phyloP scores from a whole-genome alignment of 2,329 filamentous ascomycete genomes.

The Amylocarpus encephaloides region DNA sequence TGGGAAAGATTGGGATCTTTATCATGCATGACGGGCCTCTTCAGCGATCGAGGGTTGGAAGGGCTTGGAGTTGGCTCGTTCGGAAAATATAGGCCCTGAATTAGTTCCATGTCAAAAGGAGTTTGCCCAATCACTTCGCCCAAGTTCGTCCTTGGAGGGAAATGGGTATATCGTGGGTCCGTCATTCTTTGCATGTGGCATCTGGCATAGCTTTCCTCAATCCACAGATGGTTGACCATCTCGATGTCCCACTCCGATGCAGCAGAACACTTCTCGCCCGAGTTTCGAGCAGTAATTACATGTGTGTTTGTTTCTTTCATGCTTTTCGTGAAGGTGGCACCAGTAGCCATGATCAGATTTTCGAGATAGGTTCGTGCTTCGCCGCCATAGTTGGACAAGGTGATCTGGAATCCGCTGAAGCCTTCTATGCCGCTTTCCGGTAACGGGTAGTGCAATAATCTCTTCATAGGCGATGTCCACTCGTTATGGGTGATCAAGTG shows the following conservation, averaged over 20 bases:
- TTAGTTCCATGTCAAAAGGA: constrained; percentile 57
- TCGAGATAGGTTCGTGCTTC: constrained; percentile 91
- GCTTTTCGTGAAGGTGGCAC: constrained; percentile 87
- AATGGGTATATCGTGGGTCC: constrained; percentile 73
- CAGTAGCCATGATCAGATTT: constrained; percentile 77
- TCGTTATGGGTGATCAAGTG: constrained; percentile 81
- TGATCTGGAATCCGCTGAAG: constrained; percentile 72
- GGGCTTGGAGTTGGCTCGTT: constrained; percentile 35
- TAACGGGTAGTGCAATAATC: constrained; percentile 84
- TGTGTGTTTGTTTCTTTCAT: constrained; percentile 96
- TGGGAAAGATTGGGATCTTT: constrained; percentile 31
- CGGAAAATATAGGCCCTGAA: constrained; percentile 61
- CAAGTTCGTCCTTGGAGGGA: constrained; percentile 83
- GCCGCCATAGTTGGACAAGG: constrained; percentile 92
- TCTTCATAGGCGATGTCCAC: constrained; percentile 79
- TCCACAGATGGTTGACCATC: constrained; percentile 91
- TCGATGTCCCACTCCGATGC: constrained; percentile 88
- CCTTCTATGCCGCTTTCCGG: constrained; percentile 71
- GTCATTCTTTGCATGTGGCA: constrained; percentile 70
- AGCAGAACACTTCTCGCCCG: constrained; percentile 88
- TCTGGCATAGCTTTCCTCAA: constrained; percentile 93
- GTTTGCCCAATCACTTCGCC: constrained; percentile 91
- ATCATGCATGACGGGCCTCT: constrained; percentile 41
- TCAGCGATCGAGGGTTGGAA: constrained; percentile 41
- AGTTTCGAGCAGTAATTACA: constrained; percentile 81